Evolutionary conservation across 768 basidiomycete species (phyloP).

Genomic region (Mycena albidolilacea): DNA sequence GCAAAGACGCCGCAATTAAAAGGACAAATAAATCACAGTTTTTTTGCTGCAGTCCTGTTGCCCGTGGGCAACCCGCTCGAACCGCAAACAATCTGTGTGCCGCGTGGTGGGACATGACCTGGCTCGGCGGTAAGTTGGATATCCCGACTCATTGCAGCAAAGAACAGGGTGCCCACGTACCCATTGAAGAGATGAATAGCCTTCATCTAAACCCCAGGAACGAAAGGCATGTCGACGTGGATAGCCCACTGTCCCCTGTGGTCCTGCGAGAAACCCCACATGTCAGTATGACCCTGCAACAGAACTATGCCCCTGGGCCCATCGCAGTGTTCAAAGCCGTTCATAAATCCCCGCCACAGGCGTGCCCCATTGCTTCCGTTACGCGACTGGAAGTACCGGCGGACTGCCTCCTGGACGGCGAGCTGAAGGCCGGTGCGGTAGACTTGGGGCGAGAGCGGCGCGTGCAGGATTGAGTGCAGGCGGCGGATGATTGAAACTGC

Average conservation of each 20-base stretch:
- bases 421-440: conserved; percentile 3
- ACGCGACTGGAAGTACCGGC: conserved; percentile 14
- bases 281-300: conserved; percentile 11
- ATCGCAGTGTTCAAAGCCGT: background rate
- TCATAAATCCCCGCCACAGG: conserved; percentile 26
- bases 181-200: too few species aligned
- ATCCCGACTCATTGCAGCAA: too few species aligned
- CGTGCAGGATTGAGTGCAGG: conserved; percentile 15
- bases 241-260: conserved; percentile 9
- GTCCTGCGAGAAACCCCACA: conserved; percentile 34
- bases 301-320: conserved; percentile 28
- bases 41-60: too few species aligned
- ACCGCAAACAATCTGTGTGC: too few species aligned
- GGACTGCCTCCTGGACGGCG: conserved; percentile 7
- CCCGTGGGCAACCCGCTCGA: too few species aligned
- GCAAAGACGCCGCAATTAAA: too few species aligned
- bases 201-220: background rate
- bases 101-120: too few species aligned
- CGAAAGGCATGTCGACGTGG: conserved; percentile 12
- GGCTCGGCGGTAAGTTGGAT: too few species aligned
- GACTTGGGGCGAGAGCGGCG: conserved; percentile 12
- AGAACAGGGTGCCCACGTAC: too few species aligned
- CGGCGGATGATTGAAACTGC: conserved; percentile 21
- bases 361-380: background rate
- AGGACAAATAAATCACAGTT: too few species aligned